phyloP scores from a whole-genome alignment of 2,329 filamentous ascomycete genomes.

The Thermomyces lanuginosus region DNA sequence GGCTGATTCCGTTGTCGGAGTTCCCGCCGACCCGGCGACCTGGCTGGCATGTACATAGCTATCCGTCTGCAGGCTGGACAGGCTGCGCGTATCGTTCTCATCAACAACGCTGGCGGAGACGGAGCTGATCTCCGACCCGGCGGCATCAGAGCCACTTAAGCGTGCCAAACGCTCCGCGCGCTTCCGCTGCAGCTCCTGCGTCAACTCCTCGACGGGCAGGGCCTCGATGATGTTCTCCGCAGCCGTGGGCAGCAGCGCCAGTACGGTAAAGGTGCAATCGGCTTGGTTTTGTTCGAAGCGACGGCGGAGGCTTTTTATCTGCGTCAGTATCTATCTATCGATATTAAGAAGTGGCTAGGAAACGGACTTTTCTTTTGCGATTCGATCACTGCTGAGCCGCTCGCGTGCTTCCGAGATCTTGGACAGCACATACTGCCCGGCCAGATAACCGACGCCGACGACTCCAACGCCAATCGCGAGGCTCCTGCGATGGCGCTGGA shows the following conservation, averaged over 20 bases:
- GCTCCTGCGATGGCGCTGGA: conserved; percentile 78
- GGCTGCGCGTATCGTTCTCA: conserved; percentile 69
- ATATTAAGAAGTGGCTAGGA: not conserved
- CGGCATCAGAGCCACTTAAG: conserved; percentile 39
- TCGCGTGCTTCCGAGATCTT: conserved; percentile 89
- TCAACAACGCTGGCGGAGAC: conserved; percentile 50
- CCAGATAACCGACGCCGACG: conserved; percentile 77
- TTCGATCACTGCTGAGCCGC: conserved; percentile 90
- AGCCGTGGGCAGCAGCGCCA: conserved; percentile 84
- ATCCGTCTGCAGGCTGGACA: conserved; percentile 60
- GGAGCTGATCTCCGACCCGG: conserved; percentile 40
- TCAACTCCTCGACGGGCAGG: conserved; percentile 82
- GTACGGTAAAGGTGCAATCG: conserved; percentile 93
- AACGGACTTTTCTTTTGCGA: conserved; percentile 85
- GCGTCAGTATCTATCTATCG: conserved; percentile 2
- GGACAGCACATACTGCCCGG: conserved; percentile 76
- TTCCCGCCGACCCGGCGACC: conserved; percentile 40
- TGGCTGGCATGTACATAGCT: conserved; percentile 74
- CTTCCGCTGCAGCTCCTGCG: conserved; percentile 85
- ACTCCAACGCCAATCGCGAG: conserved; percentile 78
- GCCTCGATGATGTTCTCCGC: conserved; percentile 76
- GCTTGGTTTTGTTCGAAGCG: conserved; percentile 98
- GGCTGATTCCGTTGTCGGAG: conserved; percentile 31
- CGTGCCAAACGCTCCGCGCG: conserved; percentile 56
- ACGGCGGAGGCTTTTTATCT: conserved; percentile 54